Evolutionary conservation across 352 stramenopile species (phyloP).

Genomic region (Phytophthora hybrid): DNA sequence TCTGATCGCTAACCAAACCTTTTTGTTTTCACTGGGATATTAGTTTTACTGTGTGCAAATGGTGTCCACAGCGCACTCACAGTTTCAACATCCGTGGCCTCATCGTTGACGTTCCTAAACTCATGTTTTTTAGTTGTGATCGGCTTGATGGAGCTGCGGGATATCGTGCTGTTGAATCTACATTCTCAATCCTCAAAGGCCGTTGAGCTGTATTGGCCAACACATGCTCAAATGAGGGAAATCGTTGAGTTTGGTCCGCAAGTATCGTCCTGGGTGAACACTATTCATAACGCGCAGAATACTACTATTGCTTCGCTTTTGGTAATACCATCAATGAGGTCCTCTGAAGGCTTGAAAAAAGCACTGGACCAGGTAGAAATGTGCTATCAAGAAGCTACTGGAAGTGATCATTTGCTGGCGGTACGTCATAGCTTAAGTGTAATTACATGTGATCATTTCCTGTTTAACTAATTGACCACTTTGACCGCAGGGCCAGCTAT

Average conservation of each 20-base stretch:
- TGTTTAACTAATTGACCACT: not conserved
- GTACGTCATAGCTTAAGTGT: conserved; percentile 26
- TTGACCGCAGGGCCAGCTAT: conserved; percentile 44
- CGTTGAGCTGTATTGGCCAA: conserved; percentile 22
- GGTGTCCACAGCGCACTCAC: conserved; percentile 69
- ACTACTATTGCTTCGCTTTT: conserved; percentile 37
- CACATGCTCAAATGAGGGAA: conserved; percentile 32
- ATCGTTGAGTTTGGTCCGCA: conserved; percentile 16
- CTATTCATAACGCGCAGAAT: conserved; percentile 36
- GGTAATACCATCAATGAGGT: conserved; percentile 42
- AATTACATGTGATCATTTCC: not conserved
- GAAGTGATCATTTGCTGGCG: conserved; percentile 36
- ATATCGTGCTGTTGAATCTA: conserved; percentile 13
- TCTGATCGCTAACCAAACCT: not conserved
- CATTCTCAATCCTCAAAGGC: conserved; percentile 9
- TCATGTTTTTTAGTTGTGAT: conserved; percentile 34
- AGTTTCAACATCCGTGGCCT: conserved; percentile 61
- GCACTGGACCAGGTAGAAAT: conserved; percentile 31
- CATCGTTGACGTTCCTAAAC: conserved; percentile 63
- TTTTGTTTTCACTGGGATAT: conserved; percentile 2
- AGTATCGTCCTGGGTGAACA: conserved; percentile 43
- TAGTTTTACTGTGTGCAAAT: conserved; percentile 61
- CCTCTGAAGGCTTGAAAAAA: conserved; percentile 35
- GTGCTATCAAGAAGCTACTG: conserved; percentile 39
- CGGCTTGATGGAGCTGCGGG: conserved; percentile 17